Conservation (phyloP, 768 basidiomycete genomes). For the Fibroporia radiculosa region DNA sequence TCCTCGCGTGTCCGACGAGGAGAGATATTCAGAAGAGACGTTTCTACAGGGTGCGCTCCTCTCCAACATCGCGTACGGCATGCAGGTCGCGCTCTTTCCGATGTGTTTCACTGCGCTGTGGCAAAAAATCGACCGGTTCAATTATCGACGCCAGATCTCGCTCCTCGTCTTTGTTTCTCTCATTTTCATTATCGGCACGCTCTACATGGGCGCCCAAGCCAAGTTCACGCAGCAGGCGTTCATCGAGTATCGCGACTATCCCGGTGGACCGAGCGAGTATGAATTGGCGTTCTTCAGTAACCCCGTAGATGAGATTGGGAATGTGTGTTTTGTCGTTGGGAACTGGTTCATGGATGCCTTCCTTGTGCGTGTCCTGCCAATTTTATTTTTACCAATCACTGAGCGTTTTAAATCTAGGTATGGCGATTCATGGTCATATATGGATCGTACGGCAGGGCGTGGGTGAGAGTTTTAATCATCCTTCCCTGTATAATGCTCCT, state of each 20-base stretch:
- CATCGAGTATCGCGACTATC: conserved; percentile 19
- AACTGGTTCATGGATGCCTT: conserved; percentile 3
- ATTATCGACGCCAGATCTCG: not conserved
- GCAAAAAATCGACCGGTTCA: not conserved
- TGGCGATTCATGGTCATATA: not conserved
- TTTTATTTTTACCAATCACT: too few relatives aligned
- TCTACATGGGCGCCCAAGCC: not conserved
- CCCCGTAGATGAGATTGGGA: not conserved
- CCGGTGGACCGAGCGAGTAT: conserved; percentile 24
- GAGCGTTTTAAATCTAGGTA: not conserved
- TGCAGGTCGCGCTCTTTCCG: not conserved
- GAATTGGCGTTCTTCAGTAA: not conserved
- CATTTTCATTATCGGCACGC: not conserved
- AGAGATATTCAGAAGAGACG: not conserved
- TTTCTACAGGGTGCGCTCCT: not conserved
- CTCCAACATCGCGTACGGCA: not conserved
- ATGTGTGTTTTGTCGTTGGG: not conserved
- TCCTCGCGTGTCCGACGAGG: too few relatives aligned
- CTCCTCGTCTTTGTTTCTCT: not conserved
- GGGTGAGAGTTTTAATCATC: too few relatives aligned
- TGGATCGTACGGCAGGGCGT: too few relatives aligned
- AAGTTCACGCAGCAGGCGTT: conserved; percentile 11
- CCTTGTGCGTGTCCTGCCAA: not conserved
- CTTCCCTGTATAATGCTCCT: not conserved
- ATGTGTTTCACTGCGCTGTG: not conserved